phyloP scores from a whole-genome alignment of 306 rosid species.

The Canavalia gladiata region DNA sequence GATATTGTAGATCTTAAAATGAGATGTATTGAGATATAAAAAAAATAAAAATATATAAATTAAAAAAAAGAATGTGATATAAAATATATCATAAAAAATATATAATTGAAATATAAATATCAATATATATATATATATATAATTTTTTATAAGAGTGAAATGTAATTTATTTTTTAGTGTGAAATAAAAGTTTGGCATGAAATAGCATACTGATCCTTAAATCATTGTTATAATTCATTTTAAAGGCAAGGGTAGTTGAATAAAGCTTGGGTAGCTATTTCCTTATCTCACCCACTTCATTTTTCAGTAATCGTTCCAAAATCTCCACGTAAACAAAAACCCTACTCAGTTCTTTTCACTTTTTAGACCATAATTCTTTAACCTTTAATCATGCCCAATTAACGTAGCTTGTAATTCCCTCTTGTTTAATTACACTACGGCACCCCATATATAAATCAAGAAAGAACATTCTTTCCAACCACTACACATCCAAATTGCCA shows the following conservation, averaged over 20 bases:
- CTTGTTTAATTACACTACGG: slow-evolving; percentile 16
- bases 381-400: slow-evolving; percentile 41
- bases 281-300: background rate
- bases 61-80: no score
- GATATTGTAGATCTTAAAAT: no score
- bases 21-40: no score
- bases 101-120: no score
- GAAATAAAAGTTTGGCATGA: no score
- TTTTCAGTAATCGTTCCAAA: background rate
- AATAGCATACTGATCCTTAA: background rate
- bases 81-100: no score
- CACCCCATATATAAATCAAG: slow-evolving; percentile 6
- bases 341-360: background rate
- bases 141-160: no score
- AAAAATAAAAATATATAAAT: no score
- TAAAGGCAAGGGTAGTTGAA: slow-evolving; percentile 35
- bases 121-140: no score
- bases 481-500: slow-evolving; percentile 15
- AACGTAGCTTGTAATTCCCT: slow-evolving; percentile 53
- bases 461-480: slow-evolving; percentile 25
- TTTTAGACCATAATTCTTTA: slow-evolving; percentile 23
- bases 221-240: background rate
- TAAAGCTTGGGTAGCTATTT: background rate
- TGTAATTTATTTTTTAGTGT: no score
- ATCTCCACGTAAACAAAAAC: slow-evolving; percentile 4